Evolutionary conservation across 352 stramenopile genomes (phyloP), one percentile per base, ranked within the genome.

Genomic region (Pythium phragmiticola): DNA sequence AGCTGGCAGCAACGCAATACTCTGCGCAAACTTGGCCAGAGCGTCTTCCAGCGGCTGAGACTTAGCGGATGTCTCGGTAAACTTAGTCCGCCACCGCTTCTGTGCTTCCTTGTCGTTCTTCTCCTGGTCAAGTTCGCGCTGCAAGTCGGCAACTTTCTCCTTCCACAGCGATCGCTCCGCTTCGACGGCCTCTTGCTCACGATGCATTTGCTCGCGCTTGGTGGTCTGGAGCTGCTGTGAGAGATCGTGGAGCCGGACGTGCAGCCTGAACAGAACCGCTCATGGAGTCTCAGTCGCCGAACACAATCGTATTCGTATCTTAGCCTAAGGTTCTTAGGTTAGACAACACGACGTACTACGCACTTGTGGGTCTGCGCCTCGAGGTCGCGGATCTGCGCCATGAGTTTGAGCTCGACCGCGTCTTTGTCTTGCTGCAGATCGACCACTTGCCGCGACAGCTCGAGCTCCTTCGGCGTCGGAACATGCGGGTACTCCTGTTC

Each of bases 21-120:
- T 89, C 54, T 92, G 84, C 0, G 81, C 80, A 66, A 92, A 92
- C 39, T 75, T 77, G 16, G 80, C 79, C 63, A 92, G 80, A 11
- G 83, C 78, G 42, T 89, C 77, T 28, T 90, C 73, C 0, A 74
- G 73, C 30, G 55, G 70, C 19, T 41, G 9, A 17, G 48, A 6
- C 14, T n/a, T n/a, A 28, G 39, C 63, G 13, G n/a, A 54, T 23
- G 37, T n/a, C 30, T 58, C 21, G 1, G 66, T 72, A 37, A 90
- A 90, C 57, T 78, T 77, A 28, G 41, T 39, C 8, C 84, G 78
- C 84, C 82, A 92, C 16, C 62, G 55, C 12, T 79, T 84, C 45
- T 92, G 80, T 0, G 78, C 80, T 55, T 87, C 77, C 65, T 91
- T 87, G 58, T 87, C 78, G 63, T 90, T 84, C 41, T 75, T 79